Evolutionary conservation across 208 protist species (phyloP).

Genomic region (Crithidia fasciculata): DNA sequence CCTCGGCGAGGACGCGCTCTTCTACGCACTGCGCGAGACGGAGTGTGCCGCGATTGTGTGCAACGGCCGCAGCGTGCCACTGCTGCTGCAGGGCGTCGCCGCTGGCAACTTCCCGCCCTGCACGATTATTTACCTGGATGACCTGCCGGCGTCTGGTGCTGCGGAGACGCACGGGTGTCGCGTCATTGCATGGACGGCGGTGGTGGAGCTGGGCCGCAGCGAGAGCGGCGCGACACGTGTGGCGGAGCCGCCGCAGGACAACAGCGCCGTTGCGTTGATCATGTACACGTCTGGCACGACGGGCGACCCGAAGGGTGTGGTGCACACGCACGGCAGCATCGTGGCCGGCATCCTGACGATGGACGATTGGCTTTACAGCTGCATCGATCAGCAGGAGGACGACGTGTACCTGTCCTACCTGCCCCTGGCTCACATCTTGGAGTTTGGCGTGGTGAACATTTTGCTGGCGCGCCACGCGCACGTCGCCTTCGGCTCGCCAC

Average conservation of each 20-base stretch:
- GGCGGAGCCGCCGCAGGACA: constrained; percentile 24
- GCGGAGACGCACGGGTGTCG: constrained; percentile 18
- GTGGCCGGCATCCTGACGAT: constrained; percentile 47
- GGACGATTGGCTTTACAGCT: constrained; percentile 32
- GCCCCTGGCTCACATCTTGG: constrained; percentile 92
- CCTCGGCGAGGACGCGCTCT: constrained; percentile 73
- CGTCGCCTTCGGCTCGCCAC: constrained; percentile 72
- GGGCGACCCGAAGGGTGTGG: constrained; percentile 88
- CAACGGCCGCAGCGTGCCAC: constrained; percentile 61
- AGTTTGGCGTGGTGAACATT: constrained; percentile 78
- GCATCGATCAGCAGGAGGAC: constrained; percentile 2
- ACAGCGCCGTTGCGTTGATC: constrained; percentile 46
- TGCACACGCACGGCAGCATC: constrained; percentile 82
- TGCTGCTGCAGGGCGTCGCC: constrained; percentile 44
- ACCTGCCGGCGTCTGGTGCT: constrained; percentile 26
- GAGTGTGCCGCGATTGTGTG: constrained; percentile 64
- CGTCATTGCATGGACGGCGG: constrained; percentile 56
- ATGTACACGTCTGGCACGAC: constrained; percentile 88
- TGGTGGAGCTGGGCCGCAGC: constrained; percentile 47
- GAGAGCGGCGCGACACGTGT: constrained; percentile 10
- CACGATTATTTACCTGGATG: constrained; percentile 62
- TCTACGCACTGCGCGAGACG: constrained; percentile 67
- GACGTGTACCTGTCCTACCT: constrained; percentile 91
- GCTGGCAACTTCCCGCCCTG: constrained; percentile 39
- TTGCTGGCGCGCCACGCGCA: constrained; percentile 37